Evolutionary conservation across 129 eudicot species (phyloP).

Genomic region (Oenanthe sinensis): DNA sequence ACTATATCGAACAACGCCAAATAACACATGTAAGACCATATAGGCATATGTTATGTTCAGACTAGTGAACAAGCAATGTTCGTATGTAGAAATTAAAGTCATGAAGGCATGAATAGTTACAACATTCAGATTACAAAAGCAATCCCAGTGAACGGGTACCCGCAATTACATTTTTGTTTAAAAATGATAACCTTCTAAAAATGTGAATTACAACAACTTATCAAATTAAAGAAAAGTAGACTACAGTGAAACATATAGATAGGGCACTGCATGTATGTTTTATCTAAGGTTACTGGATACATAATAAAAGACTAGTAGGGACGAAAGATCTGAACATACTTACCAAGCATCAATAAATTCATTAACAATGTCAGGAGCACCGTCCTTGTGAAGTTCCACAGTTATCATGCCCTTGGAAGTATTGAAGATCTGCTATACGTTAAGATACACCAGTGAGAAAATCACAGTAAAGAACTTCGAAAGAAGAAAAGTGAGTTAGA

Average conservation of each 20-base stretch:
- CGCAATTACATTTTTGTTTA: background rate
- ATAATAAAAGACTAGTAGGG: background rate
- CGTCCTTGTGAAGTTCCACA: conserved; percentile 87
- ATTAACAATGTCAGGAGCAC: conserved; percentile 79
- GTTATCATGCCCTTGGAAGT: conserved; percentile 84
- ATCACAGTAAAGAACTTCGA: background rate
- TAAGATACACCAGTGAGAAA: background rate
- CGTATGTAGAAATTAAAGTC: background rate
- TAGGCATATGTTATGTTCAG: background rate
- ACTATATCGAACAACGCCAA: background rate
- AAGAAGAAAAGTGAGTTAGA: background rate
- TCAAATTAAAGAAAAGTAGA: too few species aligned
- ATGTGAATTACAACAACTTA: background rate
- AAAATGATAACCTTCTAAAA: background rate
- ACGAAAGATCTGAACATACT: conserved; percentile 22
- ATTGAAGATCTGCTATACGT: conserved; percentile 45
- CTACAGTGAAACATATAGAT: background rate
- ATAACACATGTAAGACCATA: background rate
- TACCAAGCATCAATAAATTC: conserved; percentile 76
- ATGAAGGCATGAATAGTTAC: background rate
- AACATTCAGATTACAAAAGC: background rate
- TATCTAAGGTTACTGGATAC: background rate
- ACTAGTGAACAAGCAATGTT: background rate
- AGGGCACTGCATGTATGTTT: conserved; percentile 9
- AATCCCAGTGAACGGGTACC: background rate